These are phyloP conservation scores for Phytopythium kandeliae DNA, from an alignment of 352 stramenopile species.

Conservation along the genomic window DNA sequence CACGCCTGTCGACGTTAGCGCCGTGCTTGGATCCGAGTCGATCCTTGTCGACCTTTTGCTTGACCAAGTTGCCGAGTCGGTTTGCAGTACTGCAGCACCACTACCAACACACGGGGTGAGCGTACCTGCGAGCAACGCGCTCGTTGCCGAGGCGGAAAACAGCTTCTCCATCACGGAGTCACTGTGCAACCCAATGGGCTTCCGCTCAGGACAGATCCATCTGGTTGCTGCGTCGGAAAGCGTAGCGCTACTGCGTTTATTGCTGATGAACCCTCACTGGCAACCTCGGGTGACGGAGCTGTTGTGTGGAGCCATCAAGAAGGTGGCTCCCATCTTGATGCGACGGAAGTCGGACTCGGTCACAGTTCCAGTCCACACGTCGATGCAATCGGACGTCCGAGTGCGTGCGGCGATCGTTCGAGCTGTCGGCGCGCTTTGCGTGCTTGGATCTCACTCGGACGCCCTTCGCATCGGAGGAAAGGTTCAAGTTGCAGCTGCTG, in stretches of 20 bases:
- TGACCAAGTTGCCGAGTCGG: constrained; percentile 82
- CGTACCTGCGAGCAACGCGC: constrained; percentile 20
- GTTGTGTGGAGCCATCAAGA: constrained; percentile 66
- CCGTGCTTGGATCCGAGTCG: constrained; percentile 73
- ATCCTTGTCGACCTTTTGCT: constrained; percentile 80
- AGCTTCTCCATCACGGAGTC: constrained; percentile 51
- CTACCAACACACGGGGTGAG: constrained; percentile 51
- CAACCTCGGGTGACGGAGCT: constrained; percentile 51
- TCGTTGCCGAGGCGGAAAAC: constrained; percentile 15
- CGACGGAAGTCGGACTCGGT: constrained; percentile 23
- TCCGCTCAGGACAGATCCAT: constrained; percentile 76
- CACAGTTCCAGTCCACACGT: constrained; percentile 2
- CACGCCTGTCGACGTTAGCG: constrained; percentile 53
- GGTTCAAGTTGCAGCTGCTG: constrained; percentile 47
- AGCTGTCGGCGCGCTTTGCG: constrained; percentile 74
- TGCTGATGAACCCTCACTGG: constrained; percentile 72
- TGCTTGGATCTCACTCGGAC: constrained; percentile 79
- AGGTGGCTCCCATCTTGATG: constrained; percentile 58
- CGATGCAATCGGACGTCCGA: constrained; percentile 50
- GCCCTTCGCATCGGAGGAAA: constrained; percentile 78
- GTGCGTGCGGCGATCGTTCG: constrained; percentile 69
- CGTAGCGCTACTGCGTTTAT: constrained; percentile 63
- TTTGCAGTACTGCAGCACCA: constrained; percentile 71
- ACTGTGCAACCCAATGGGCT: constrained; percentile 75
- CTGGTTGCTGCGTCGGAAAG: constrained; percentile 75